Conservation (phyloP, 371 early-diverging fungal species). For the Mucor sp. region DNA sequence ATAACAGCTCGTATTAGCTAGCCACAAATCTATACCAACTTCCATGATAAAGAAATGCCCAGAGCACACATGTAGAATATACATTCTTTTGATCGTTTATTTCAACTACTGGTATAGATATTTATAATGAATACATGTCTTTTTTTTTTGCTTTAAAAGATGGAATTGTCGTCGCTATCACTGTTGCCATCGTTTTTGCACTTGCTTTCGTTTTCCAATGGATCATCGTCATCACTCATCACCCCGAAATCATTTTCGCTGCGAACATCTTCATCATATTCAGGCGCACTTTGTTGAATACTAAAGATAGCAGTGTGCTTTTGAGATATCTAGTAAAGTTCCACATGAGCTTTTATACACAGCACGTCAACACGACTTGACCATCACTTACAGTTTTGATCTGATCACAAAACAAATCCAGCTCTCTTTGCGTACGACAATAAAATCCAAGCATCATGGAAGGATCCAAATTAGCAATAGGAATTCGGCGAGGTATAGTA, state of each 20-base stretch:
- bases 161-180: not conserved
- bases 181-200: not conserved
- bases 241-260: constrained; percentile 57
- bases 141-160: not conserved
- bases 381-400: constrained; percentile 42
- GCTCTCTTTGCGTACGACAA: constrained; percentile 64
- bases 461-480: constrained; percentile 83
- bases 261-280: constrained; percentile 64
- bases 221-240: constrained; percentile 46
- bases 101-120: not conserved
- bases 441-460: constrained; percentile 94
- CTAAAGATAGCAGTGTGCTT: constrained; percentile 64
- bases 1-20: too few species aligned
- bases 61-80: not conserved
- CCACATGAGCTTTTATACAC: not conserved
- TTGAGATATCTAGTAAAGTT: constrained; percentile 39
- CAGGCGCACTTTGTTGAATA: constrained; percentile 66
- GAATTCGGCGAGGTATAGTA: constrained; percentile 68
- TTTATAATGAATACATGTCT: not conserved
- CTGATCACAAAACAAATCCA: constrained; percentile 64
- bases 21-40: too few species aligned
- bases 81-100: not conserved
- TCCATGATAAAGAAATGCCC: too few species aligned
- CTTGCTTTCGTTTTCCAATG: not conserved
- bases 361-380: not conserved